Conservation (phyloP, 352 stramenopile species). For the Phytophthora citricola region DNA sequence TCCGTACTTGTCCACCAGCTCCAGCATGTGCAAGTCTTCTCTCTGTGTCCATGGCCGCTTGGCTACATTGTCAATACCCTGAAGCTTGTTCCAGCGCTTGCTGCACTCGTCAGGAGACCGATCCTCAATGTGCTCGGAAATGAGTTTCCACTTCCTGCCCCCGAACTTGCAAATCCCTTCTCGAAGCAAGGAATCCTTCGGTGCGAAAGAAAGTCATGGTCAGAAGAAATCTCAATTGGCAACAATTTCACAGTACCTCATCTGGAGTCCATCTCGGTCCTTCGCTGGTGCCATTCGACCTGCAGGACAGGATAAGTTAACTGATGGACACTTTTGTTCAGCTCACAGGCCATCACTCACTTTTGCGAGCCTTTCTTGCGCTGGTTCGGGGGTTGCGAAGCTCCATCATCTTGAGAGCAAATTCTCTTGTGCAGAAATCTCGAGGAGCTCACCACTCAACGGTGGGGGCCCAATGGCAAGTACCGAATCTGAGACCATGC, state of each 20-base stretch:
- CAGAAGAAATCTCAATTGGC: not conserved
- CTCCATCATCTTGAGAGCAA: slow-evolving; percentile 34
- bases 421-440: slow-evolving; percentile 32
- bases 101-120: slow-evolving; percentile 65
- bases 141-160: slow-evolving; percentile 83
- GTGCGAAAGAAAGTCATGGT: slow-evolving; percentile 1
- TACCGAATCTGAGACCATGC: slow-evolving; percentile 34
- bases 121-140: slow-evolving; percentile 57
- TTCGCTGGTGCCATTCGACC: slow-evolving; percentile 19
- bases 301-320: slow-evolving; percentile 15
- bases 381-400: slow-evolving; percentile 35
- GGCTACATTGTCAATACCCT: slow-evolving; percentile 60
- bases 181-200: slow-evolving; percentile 74
- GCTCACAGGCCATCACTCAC: slow-evolving; percentile 29
- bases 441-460: slow-evolving; percentile 11
- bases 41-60: slow-evolving; percentile 72
- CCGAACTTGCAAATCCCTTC: slow-evolving; percentile 74
- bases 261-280: slow-evolving; percentile 44
- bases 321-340: not conserved
- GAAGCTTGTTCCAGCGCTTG: slow-evolving; percentile 74
- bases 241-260: slow-evolving; percentile 39
- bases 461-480: slow-evolving; percentile 13
- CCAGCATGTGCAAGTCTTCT: slow-evolving; percentile 72
- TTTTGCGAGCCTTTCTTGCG: slow-evolving; percentile 40
- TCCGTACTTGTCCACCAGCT: slow-evolving; percentile 63